phyloP scores from a whole-genome alignment of 2,329 filamentous ascomycete genomes.

The Trichoderma koningiopsis region DNA sequence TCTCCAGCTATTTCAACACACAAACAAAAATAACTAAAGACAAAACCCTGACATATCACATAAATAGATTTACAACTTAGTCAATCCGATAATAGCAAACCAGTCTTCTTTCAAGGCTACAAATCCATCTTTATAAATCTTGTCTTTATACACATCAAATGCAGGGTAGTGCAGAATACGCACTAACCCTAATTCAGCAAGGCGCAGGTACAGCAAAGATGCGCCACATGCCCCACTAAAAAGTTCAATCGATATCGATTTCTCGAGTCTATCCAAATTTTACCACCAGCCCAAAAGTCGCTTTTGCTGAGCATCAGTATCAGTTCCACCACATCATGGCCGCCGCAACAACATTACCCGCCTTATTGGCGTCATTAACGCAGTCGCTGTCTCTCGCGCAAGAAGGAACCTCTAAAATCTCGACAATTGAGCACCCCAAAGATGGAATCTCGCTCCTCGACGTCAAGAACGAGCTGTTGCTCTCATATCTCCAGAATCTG shows the following conservation, averaged over 20 bases:
- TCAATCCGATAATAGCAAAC: not conserved
- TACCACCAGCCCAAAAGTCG: not conserved
- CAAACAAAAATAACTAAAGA: too few species aligned
- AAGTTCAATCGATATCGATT: conserved; percentile 22
- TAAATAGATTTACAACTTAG: too few species aligned
- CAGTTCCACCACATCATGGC: conserved; percentile 46
- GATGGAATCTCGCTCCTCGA: conserved; percentile 94
- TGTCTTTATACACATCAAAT: not conserved
- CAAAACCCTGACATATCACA: too few species aligned
- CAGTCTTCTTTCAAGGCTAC: not conserved
- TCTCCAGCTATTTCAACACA: too few species aligned
- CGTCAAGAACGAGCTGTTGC: conserved; percentile 93
- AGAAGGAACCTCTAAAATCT: conserved; percentile 64
- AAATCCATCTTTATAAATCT: too few species aligned
- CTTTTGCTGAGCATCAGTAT: not conserved
- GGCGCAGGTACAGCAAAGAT: not conserved
- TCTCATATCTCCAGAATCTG: conserved; percentile 93
- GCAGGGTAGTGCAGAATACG: not conserved
- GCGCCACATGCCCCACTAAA: conserved; percentile 19
- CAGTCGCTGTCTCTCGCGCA: conserved; percentile 64
- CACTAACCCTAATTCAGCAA: not conserved
- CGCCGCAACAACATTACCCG: conserved; percentile 51
- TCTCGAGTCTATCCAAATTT: conserved; percentile 13
- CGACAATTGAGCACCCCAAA: conserved; percentile 69
- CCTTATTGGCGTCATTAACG: conserved; percentile 56